Conservation (phyloP, 2,329 filamentous ascomycete genomes). For the Scedosporium boydii region DNA sequence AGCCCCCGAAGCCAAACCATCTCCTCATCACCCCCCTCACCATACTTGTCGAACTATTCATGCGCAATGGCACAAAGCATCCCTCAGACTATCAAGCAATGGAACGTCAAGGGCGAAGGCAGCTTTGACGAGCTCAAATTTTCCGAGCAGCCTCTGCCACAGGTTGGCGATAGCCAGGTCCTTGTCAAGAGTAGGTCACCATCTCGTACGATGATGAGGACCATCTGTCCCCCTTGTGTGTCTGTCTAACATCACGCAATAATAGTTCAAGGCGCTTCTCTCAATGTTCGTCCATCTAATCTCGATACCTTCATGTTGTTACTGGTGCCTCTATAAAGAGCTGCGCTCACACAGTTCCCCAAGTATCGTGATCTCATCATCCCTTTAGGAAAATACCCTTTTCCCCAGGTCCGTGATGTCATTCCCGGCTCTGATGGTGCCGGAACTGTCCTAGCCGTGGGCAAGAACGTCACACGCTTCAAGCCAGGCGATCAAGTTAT, state of each 20-base stretch:
- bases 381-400: conserved; percentile 36
- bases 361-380: conserved; percentile 44
- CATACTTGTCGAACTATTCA: too few relatives aligned
- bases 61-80: conserved; percentile 16
- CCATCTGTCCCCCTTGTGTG: neutral
- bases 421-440: conserved; percentile 44
- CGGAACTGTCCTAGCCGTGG: conserved; percentile 42
- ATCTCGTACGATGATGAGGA: neutral
- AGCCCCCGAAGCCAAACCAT: too few relatives aligned
- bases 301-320: neutral
- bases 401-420: conserved; percentile 30
- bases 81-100: conserved; percentile 41
- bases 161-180: conserved; percentile 60
- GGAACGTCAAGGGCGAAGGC: conserved; percentile 40
- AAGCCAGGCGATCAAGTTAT: conserved; percentile 43
- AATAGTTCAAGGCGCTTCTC: neutral
- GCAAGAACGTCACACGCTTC: conserved; percentile 36
- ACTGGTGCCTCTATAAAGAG: neutral
- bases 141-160: conserved; percentile 45
- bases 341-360: neutral
- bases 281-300: neutral
- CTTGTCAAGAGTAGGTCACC: conserved; percentile 46
- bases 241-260: too few relatives aligned
- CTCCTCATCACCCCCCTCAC: too few relatives aligned
- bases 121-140: conserved; percentile 52